Conservation (phyloP, 768 basidiomycete species). For the Russula brevipes region DNA sequence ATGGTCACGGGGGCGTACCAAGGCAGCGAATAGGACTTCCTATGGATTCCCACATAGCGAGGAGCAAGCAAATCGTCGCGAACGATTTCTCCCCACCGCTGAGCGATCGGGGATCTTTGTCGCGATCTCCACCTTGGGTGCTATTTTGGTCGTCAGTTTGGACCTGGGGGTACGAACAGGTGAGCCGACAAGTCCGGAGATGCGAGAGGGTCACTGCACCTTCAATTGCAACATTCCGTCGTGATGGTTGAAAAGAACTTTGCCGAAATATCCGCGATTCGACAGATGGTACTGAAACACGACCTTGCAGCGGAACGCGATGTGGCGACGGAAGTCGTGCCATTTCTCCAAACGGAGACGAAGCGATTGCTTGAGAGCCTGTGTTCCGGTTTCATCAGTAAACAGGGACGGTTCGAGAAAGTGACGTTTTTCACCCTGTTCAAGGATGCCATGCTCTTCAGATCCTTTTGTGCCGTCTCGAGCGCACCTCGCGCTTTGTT, state of each 20-base stretch:
- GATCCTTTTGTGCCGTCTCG: constrained; percentile 54
- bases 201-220: constrained; percentile 32
- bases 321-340: constrained; percentile 84
- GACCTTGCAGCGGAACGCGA: constrained; percentile 80
- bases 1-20: constrained; percentile 40
- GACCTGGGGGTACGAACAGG: constrained; percentile 41
- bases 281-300: constrained; percentile 79
- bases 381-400: constrained; percentile 1
- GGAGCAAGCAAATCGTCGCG: constrained; percentile 86
- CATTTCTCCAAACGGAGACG: constrained; percentile 63
- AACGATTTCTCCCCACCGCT: constrained; percentile 97
- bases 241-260: constrained; percentile 80
- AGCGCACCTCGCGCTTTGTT: constrained; percentile 57
- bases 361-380: constrained; percentile 69
- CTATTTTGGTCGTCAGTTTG: constrained; percentile 76
- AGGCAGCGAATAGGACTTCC: constrained; percentile 92
- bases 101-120: constrained; percentile 81
- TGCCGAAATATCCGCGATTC: constrained; percentile 84
- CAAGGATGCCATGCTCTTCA: constrained; percentile 56
- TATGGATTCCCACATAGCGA: constrained; percentile 96
- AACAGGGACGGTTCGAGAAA: not conserved
- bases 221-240: constrained; percentile 59
- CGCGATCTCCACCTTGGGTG: constrained; percentile 51
- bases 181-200: not conserved
- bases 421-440: constrained; percentile 52